Base-by-base conservation (phyloP, 1,284 basidiomycete species). In the Mrakiaceae sp. region DNA sequence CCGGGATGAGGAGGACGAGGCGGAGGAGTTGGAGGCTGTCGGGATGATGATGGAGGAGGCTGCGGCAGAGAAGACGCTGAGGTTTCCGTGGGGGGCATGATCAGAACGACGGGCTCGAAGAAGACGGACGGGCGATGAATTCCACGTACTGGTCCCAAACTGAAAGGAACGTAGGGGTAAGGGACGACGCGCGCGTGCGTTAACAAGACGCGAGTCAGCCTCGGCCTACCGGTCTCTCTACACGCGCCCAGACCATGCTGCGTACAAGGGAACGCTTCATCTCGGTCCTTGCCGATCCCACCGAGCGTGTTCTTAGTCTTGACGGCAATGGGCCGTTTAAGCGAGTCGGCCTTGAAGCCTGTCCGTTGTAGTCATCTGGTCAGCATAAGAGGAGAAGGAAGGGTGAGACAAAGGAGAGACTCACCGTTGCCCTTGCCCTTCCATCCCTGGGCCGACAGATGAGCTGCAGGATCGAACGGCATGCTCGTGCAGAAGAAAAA, bases 71-170 rank as follows among this genome's bases (percentile, higher is more conserved):
- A 88, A 93, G 60, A 92, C 78, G 72, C 89, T 92, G 67, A 62
- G 16, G n/a, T 6, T 27, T 27, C 27, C 27, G 27, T 27, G 27
- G 27, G 27, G 27, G 27, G 27, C 27, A 27, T 27, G 27, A 27
- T 27, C 27, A 27, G 27, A 27, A 27, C 27, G 27, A 27, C 27
- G 27, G 14, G 27, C 4, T 52, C 49, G 44, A 55, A 39, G 63
- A 57, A 50, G 54, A 40, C 47, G 63, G 66, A 27, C 55, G 64
- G 58, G 27, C 27, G 27, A 27, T 27, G 27, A 27, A 27, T 2
- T 27, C 27, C 27, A 82, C 87, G 74, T 71, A 93, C 90, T 93
- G 89, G 74, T 96, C 91, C 91, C 91, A 96, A 82, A 95, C 63
- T 64, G 27, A 6, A 3, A 9, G n/a, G 7, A n/a, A 16, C n/a